Conservation (phyloP, 768 basidiomycete genomes). For the Termitomyces sp. region DNA sequence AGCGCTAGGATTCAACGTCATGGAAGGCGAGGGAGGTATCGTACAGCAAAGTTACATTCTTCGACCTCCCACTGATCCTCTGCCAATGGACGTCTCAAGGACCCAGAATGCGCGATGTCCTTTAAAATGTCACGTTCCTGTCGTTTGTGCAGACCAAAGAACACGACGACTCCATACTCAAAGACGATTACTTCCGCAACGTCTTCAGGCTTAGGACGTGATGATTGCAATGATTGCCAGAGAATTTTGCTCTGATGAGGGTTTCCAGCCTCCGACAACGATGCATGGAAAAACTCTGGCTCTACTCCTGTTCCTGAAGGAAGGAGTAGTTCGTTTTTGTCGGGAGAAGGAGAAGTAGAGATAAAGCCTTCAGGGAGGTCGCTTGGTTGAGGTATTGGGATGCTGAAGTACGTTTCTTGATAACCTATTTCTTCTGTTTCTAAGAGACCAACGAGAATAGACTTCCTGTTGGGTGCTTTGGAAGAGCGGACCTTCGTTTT, state of each 20-base stretch:
- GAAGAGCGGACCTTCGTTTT: conserved; percentile 85
- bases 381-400: conserved; percentile 26
- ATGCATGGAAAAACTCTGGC: conserved; percentile 1
- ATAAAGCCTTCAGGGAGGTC: conserved; percentile 59
- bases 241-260: not conserved
- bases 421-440: conserved; percentile 91
- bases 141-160: conserved; percentile 78
- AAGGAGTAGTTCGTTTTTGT: not conserved
- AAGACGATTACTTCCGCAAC: conserved; percentile 78
- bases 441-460: conserved; percentile 63
- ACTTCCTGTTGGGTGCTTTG: conserved; percentile 44
- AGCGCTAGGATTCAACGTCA: not conserved
- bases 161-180: conserved; percentile 86
- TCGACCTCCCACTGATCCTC: conserved; percentile 89
- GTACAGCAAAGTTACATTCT: conserved; percentile 83
- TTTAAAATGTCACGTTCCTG: conserved; percentile 84
- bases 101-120: conserved; percentile 72
- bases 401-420: conserved; percentile 75
- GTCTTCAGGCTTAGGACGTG: conserved; percentile 28
- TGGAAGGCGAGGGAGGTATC: conserved; percentile 19
- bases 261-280: conserved; percentile 2
- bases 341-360: conserved; percentile 27
- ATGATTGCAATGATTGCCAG: conserved; percentile 5
- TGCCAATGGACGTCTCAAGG: conserved; percentile 53
- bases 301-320: conserved; percentile 9